Evolutionary conservation across 2,329 filamentous ascomycete genomes (phyloP), one percentile per base, ranked within the genome.

Genomic region (Colletotrichum costaricense): DNA sequence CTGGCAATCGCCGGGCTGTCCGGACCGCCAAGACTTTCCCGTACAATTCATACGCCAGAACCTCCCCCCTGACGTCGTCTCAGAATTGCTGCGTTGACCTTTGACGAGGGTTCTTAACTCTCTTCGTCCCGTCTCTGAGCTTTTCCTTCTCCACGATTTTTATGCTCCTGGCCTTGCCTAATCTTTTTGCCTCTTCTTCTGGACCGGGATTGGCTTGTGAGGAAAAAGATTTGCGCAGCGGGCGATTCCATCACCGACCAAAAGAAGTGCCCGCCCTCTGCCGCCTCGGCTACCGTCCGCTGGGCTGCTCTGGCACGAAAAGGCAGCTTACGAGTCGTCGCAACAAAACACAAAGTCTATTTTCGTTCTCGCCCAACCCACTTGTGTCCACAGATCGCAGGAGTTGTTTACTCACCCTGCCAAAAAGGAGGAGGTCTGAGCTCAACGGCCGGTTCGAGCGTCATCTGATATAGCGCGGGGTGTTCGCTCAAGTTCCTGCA

Each of bases 391-490:
- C 35, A n/a, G 24, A 46, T 42, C 38, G 19, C 19, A 49, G 2
- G 5, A 12, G 24, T 14, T 33, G 11, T 33, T 63, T 16, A 30
- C n/a, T 33, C 19, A 46, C 57, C 14, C 42, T 63, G 28, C 42
- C 11, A 14, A 38, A 46, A n/a, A 35, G 22, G 24, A 22, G 19
- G 54, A 38, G 65, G 64, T 69, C 69, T 68, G 58, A 69, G 69
- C 69, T 58, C 30, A 54, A 62, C 26, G 19, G 22, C 58, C 58
- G 16, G 65, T 69, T 72, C 58, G 30, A 58, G 65, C 52, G 65
- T 59, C 69, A 69, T 69, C 69, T 69, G 69, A 69, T 69, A 63
- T 69, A 69, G 38, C 65, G 65, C 49, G 30, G 65, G 52, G 52
- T 68, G 52, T 52, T 72, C 59, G 58, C 65, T 69, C 65, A 22